phyloP scores from a whole-genome alignment of 306 rosid genomes.

The Corylus avellana region DNA sequence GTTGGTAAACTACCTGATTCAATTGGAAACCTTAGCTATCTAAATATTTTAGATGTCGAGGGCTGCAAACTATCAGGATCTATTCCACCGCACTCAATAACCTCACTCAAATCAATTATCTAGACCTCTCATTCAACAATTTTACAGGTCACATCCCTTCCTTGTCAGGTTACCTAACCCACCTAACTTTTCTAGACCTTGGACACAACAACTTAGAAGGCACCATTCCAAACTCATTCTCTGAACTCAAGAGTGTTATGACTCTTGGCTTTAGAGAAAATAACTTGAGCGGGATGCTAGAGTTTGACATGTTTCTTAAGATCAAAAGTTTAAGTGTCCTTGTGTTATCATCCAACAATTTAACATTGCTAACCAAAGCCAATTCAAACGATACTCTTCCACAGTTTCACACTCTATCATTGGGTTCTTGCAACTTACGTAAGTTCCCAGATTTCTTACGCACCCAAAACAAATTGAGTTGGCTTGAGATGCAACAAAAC shows the following conservation, averaged over 20 bases:
- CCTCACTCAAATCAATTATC: background rate
- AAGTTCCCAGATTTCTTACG: slow-evolving; percentile 28
- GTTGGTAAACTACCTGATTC: slow-evolving; percentile 35
- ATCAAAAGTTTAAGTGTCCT: no score
- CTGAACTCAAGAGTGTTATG: background rate
- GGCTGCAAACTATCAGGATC: background rate
- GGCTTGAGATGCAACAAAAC: slow-evolving; percentile 25
- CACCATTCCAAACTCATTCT: background rate
- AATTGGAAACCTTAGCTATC: slow-evolving; percentile 23
- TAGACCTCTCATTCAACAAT: background rate
- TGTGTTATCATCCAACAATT: background rate
- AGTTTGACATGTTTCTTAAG: no score
- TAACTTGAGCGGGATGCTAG: slow-evolving; percentile 6
- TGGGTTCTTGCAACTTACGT: slow-evolving; percentile 21
- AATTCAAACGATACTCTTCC: background rate
- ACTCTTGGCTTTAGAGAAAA: background rate
- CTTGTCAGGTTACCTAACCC: no score
- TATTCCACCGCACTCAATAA: slow-evolving; percentile 40
- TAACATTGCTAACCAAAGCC: slow-evolving; percentile 5
- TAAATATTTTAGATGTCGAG: background rate
- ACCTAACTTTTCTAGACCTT: no score
- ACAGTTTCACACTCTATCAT: background rate
- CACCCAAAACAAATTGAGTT: background rate
- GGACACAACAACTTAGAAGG: no score
- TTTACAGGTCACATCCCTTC: slow-evolving; percentile 6